phyloP scores from a whole-genome alignment of 371 early-diverging fungal species.

The Circinella umbellata region DNA sequence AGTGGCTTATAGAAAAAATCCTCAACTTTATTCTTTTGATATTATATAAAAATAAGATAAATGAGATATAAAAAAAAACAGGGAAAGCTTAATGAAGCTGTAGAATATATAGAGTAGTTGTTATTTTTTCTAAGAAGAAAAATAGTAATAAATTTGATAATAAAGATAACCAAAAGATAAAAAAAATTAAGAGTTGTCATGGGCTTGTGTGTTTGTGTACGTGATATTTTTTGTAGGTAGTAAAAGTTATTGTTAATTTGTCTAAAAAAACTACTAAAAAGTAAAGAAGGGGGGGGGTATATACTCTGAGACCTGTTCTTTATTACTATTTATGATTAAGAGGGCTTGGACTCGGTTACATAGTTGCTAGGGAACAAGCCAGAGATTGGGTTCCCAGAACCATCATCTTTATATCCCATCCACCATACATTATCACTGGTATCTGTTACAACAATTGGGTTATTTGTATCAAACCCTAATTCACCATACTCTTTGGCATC shows the following conservation, averaged over 20 bases:
- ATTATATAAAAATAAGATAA: too few relatives aligned
- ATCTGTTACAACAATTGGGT: constrained; percentile 76
- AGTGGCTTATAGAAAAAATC: too few relatives aligned
- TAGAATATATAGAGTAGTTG: too few relatives aligned
- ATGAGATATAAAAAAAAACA: too few relatives aligned
- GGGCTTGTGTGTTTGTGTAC: too few relatives aligned
- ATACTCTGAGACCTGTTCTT: background rate
- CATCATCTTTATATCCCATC: constrained; percentile 79
- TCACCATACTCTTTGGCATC: constrained; percentile 79
- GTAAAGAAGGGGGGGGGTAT: background rate
- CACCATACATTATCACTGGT: constrained; percentile 84
- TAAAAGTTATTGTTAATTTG: background rate
- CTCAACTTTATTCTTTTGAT: too few relatives aligned
- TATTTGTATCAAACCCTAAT: constrained; percentile 69
- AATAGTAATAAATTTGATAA: too few relatives aligned
- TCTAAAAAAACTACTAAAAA: background rate
- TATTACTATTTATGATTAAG: background rate
- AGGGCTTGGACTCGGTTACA: constrained; percentile 32
- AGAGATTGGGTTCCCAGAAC: constrained; percentile 38
- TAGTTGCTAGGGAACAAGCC: constrained; percentile 50
- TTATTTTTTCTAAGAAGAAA: too few relatives aligned
- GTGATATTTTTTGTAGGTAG: background rate
- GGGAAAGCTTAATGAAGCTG: too few relatives aligned
- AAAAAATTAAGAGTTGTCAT: too few relatives aligned
- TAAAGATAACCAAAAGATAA: too few relatives aligned